Percentiles rank a stretch among this genome's conserved stretches.
Conservation (phyloP, 2,329 filamentous ascomycete genomes). For the Talaromyces sp. region DNA sequence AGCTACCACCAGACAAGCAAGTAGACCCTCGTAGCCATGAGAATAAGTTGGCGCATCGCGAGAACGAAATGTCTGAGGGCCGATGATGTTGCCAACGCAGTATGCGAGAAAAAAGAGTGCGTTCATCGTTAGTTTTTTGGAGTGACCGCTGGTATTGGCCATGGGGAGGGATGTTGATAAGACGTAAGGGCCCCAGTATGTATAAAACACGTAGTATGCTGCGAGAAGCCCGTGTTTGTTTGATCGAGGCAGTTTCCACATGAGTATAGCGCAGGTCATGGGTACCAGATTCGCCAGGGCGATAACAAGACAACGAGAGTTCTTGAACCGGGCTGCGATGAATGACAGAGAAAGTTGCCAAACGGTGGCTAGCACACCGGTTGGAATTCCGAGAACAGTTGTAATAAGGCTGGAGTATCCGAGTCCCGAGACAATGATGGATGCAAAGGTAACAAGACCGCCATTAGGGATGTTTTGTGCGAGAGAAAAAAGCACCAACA, state of each 20-base stretch:
- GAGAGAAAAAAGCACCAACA: slow-evolving; percentile 22
- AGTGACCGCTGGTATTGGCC: slow-evolving; percentile 28
- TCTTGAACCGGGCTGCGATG: slow-evolving; percentile 18
- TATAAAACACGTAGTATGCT: slow-evolving; percentile 40
- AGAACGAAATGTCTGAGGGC: slow-evolving; percentile 14
- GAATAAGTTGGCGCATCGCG: slow-evolving; percentile 24
- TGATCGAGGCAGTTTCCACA: slow-evolving; percentile 35
- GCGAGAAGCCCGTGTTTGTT: slow-evolving; percentile 35
- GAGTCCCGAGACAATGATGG: slow-evolving; percentile 28
- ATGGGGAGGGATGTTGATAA: slow-evolving; percentile 30
- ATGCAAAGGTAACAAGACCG: slow-evolving; percentile 28
- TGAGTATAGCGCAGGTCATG: slow-evolving; percentile 28
- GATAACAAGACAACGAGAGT: slow-evolving; percentile 27
- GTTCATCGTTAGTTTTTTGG: slow-evolving; percentile 29
- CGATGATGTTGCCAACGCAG: slow-evolving; percentile 28
- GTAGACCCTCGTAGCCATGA: slow-evolving; percentile 23
- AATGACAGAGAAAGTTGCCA: slow-evolving; percentile 25
- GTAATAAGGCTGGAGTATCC: slow-evolving; percentile 25
- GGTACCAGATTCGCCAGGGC: slow-evolving; percentile 26
- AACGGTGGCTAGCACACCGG: slow-evolving; percentile 26
- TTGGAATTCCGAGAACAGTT: slow-evolving; percentile 28
- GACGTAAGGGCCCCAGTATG: slow-evolving; percentile 35
- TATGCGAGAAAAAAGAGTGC: slow-evolving; percentile 28
- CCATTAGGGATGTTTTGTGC: slow-evolving; percentile 30
- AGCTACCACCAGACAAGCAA: slow-evolving; percentile 23